A percentile compares a stretch with the other conserved stretches of the same genome.
phyloP scores from a whole-genome alignment of 2,329 filamentous ascomycete genomes.

The Knufia petricola region DNA sequence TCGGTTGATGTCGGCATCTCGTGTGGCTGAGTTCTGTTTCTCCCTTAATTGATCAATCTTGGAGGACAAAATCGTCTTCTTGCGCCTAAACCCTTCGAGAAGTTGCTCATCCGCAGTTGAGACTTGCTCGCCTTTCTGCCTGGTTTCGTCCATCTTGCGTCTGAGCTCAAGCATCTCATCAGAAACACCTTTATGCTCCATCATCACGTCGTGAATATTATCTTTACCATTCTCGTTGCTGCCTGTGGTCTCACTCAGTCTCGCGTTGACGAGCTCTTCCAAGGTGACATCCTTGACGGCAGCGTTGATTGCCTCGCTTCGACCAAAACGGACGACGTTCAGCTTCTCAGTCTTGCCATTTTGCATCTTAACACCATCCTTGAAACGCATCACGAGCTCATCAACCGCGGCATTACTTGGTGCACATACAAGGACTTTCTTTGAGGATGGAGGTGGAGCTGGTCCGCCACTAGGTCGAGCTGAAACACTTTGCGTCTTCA shows the following conservation, averaged over 20 bases:
- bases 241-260: conserved; percentile 43
- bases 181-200: conserved; percentile 51
- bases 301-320: conserved; percentile 83
- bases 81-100: conserved; percentile 67
- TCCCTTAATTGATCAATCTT: conserved; percentile 83
- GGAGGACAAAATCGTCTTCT: conserved; percentile 65
- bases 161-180: conserved; percentile 62
- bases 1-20: conserved; percentile 77
- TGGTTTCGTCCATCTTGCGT: conserved; percentile 59
- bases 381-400: conserved; percentile 86
- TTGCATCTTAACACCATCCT: conserved; percentile 70
- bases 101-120: conserved; percentile 55
- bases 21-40: conserved; percentile 67
- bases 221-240: conserved; percentile 37
- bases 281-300: conserved; percentile 85
- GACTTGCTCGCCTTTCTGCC: conserved; percentile 40
- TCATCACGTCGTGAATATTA: conserved; percentile 59
- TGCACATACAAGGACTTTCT: conserved; percentile 93
- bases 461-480: conserved; percentile 13
- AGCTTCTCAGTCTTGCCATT: conserved; percentile 65
- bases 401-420: conserved; percentile 97
- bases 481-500: conserved; percentile 7
- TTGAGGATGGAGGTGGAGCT: conserved; percentile 38
- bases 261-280: conserved; percentile 76
- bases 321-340: conserved; percentile 79